Conservation (phyloP, 768 basidiomycete species). For the Suillus fuscotomentosus region DNA sequence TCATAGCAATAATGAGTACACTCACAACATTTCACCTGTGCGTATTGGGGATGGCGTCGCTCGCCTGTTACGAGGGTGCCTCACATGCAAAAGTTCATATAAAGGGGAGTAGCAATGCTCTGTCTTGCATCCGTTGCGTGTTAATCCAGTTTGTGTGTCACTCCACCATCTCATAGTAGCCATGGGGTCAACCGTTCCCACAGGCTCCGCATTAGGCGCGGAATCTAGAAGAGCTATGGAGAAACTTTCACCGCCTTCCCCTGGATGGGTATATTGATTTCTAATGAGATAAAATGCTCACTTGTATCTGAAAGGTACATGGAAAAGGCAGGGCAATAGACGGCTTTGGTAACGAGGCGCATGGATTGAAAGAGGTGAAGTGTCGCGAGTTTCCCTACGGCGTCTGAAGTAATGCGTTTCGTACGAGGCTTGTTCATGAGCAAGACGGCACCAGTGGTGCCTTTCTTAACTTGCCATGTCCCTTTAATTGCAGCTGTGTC, state of each 20-base stretch:
- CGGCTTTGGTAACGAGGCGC: not conserved
- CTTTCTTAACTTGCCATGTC: not conserved
- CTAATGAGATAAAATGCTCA: not conserved
- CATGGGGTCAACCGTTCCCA: not conserved
- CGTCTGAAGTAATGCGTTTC: not conserved
- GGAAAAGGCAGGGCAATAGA: not conserved
- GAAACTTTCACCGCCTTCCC: not conserved
- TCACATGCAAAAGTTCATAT: not conserved
- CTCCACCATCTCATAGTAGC: not conserved
- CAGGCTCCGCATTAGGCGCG: not conserved
- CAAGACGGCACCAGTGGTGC: not conserved
- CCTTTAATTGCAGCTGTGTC: not conserved
- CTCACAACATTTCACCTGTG: not conserved
- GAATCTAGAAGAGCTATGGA: not conserved
- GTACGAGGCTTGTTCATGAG: not conserved
- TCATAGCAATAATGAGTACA: not conserved
- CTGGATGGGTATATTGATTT: not conserved
- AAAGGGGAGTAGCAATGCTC: not conserved
- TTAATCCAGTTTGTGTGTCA: not conserved
- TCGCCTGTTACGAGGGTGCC: not conserved
- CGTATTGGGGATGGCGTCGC: not conserved
- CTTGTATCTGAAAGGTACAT: constrained; percentile 1
- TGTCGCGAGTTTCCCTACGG: not conserved
- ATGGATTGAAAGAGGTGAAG: not conserved
- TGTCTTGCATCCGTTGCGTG: not conserved